Percentiles rank a stretch among this genome's conserved stretches.
These are phyloP conservation scores for Dianthus caryophyllus DNA, from an alignment of 148 eudicot species.

Conservation along the genomic window DNA sequence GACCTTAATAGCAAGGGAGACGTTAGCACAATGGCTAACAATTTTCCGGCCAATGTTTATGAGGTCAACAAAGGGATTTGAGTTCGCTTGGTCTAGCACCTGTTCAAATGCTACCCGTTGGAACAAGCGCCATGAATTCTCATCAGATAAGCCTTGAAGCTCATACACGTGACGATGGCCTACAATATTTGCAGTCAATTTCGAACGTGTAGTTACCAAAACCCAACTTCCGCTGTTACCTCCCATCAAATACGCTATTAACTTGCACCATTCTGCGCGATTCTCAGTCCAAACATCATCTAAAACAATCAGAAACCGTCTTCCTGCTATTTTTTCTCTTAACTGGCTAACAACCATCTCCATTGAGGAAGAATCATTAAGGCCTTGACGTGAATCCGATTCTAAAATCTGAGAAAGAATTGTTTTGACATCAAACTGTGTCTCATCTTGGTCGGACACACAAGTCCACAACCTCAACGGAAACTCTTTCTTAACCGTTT, in stretches of 20 bases:
- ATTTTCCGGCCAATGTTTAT: constrained; percentile 2
- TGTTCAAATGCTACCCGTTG: constrained; percentile 8
- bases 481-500: too few species aligned
- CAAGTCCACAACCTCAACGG: too few species aligned
- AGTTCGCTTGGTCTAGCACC: neutral
- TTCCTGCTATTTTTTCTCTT: too few species aligned
- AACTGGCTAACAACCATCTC: too few species aligned
- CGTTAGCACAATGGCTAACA: neutral
- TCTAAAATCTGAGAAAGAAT: neutral
- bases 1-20: constrained; percentile 6
- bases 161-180: neutral
- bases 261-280: too few species aligned
- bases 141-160: neutral
- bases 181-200: neutral
- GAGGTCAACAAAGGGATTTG: neutral
- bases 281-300: too few species aligned
- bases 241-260: too few species aligned
- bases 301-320: too few species aligned
- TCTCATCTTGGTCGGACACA: neutral
- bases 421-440: neutral
- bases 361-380: too few species aligned
- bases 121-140: constrained; percentile 11
- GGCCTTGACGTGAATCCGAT: neutral
- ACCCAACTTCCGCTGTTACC: too few species aligned
- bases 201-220: too few species aligned